phyloP scores from a whole-genome alignment of 2,329 filamentous ascomycete species.

The Verticillium dahliae region DNA sequence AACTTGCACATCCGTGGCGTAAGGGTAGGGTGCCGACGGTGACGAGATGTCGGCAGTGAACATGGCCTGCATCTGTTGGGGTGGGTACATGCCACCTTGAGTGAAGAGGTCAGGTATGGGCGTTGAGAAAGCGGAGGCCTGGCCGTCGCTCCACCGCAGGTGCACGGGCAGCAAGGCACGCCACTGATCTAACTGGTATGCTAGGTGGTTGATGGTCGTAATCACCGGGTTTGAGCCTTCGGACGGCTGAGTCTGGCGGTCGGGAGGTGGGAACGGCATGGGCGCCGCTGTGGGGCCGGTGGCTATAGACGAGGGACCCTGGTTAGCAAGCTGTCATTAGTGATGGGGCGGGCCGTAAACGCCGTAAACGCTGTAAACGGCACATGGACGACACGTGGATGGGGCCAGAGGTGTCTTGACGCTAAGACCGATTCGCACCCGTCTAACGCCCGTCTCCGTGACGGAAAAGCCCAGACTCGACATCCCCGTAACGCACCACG shows the following conservation, averaged over 20 bases:
- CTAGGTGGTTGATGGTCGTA: constrained; percentile 41
- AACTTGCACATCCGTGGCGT: constrained; percentile 48
- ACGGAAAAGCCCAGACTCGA: not conserved
- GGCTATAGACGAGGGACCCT: not conserved
- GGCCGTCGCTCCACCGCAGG: constrained; percentile 51
- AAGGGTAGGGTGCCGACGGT: constrained; percentile 38
- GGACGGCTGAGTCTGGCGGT: constrained; percentile 6
- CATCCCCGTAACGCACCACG: not conserved
- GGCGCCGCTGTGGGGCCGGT: not conserved
- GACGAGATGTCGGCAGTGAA: constrained; percentile 40
- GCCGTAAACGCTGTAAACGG: not conserved
- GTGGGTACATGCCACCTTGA: constrained; percentile 14
- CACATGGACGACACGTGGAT: not conserved
- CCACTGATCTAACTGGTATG: constrained; percentile 50
- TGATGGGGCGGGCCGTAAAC: not conserved
- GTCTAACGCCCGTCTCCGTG: not conserved
- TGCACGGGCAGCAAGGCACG: constrained; percentile 45
- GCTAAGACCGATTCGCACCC: not conserved
- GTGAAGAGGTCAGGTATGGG: constrained; percentile 11
- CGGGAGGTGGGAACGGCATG: constrained; percentile 3
- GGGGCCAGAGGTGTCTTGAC: not conserved
- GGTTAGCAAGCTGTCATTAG: not conserved
- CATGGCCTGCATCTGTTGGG: constrained; percentile 26
- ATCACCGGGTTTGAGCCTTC: constrained; percentile 11
- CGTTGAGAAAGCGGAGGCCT: constrained; percentile 34